Conservation (phyloP, 805 yeast species). For the Ogataea chonburiensis region DNA sequence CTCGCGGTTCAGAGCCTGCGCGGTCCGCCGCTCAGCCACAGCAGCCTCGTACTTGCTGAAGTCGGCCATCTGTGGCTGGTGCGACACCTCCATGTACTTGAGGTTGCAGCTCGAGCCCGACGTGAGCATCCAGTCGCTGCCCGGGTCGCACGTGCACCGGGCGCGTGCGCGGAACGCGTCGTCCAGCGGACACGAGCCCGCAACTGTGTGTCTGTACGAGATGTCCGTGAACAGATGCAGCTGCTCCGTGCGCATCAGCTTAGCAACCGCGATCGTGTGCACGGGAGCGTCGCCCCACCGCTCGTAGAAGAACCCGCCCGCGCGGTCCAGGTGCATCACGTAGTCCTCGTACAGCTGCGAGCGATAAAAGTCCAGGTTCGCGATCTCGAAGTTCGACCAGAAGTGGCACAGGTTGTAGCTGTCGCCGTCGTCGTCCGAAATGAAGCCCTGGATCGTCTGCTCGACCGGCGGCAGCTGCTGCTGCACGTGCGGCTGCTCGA, state of each 20-base stretch:
- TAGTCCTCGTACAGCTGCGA: conserved; percentile 53
- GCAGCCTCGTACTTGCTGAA: conserved; percentile 22
- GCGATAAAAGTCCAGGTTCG: conserved; percentile 64
- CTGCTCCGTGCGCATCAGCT: conserved; percentile 54
- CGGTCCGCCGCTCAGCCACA: conserved; percentile 15
- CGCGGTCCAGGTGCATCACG: conserved; percentile 59
- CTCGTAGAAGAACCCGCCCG: conserved; percentile 83
- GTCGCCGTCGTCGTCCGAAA: conserved; percentile 62
- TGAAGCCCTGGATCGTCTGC: conserved; percentile 53
- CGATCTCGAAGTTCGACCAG: conserved; percentile 81
- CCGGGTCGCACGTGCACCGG: conserved; percentile 72
- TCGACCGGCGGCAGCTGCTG: conserved; percentile 20
- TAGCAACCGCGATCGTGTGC: conserved; percentile 44
- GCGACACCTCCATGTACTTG: conserved; percentile 25
- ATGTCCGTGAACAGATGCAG: conserved; percentile 78
- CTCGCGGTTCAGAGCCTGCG: conserved; percentile 8
- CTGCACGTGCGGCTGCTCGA: conserved; percentile 28
- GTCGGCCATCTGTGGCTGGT: conserved; percentile 24
- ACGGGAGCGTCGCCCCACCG: conserved; percentile 84
- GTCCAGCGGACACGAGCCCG: conserved; percentile 75
- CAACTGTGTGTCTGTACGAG: conserved; percentile 81
- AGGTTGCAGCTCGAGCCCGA: conserved; percentile 30
- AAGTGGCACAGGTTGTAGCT: conserved; percentile 75
- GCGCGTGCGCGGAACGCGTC: conserved; percentile 49
- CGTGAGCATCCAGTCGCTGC: conserved; percentile 65